Evolutionary conservation across 345 rosid genomes (phyloP), one percentile per base, ranked within the genome.

Genomic region (Triadica sebifera): DNA sequence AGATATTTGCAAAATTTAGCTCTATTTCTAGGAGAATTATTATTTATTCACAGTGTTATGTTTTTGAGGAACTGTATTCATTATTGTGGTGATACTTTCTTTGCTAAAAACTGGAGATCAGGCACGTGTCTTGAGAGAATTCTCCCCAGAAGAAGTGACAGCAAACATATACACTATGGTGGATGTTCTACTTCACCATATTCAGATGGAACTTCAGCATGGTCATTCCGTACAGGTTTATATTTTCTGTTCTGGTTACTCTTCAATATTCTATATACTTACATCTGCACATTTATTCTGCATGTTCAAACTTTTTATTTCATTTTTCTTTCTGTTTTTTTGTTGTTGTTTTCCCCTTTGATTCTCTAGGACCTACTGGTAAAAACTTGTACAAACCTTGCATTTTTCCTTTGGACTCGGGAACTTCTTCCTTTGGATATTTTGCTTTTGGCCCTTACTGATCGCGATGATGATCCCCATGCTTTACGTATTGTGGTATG

Each of bases 111-210:
- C 34, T 78, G 86, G 81, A 71, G 20, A 38, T 60, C 85, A 95
- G 99, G 90, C 84, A 57, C 88, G 89, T 57, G 98, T 90, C 63
- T 78, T 95, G 79, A 87, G 94, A 84, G 99, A 95, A 86, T 80
- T 95, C 81, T 89, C 93, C 45, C 98, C 99, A 20, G 98, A 93
- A 75, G 99, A 91, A 82, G 99, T 95, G 81, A 93, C 99, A 29
- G 86, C 86, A 38, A 95, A 95, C 81, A 93, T 95, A 83, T 95
- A 93, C 79, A 88, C 92, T 52, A 91, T 95, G 96, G 99, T 95
- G 70, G 97, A 93, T 88, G 97, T 95, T 68, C 80, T 93, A 51
- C 98, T 95, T 83, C 98, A 95, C 79, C 82, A 86, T 74, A 73
- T 91, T 86, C 90, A 89, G 17, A 13, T 86, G 75, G 99, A 95